A percentile compares a stretch with the other conserved stretches of the same genome.
Conservation (phyloP, 1,284 basidiomycete species). For the Cutaneotrichosporon sp. region DNA sequence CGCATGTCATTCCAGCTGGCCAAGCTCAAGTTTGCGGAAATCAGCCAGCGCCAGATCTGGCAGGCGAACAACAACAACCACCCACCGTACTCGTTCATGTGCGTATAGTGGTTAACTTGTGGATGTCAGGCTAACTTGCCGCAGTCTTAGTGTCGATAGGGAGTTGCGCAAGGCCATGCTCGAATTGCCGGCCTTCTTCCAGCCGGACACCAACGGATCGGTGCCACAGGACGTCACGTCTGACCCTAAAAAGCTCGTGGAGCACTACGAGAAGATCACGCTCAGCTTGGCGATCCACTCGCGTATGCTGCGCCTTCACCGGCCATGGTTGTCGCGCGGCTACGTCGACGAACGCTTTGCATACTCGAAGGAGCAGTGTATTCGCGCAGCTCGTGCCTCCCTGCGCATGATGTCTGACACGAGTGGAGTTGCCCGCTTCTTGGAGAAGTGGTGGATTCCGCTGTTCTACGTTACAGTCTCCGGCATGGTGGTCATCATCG, state of each 20-base stretch:
- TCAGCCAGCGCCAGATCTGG: constrained; percentile 48
- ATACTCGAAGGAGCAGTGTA: constrained; percentile 49
- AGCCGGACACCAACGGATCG: constrained; percentile 31
- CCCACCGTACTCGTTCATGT: constrained; percentile 48
- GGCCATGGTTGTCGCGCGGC: constrained; percentile 45
- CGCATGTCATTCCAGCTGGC: constrained; percentile 49
- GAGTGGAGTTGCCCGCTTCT: constrained; percentile 41
- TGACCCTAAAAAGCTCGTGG: constrained; percentile 40
- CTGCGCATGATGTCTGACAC: constrained; percentile 46
- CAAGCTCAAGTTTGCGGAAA: constrained; percentile 45
- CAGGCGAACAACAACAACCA: constrained; percentile 47
- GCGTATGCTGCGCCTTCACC: constrained; percentile 45
- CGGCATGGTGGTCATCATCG: constrained; percentile 47
- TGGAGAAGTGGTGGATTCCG: constrained; percentile 50
- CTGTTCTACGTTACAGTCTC: constrained; percentile 47
- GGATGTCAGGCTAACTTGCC: neutral
- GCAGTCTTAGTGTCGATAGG: constrained; percentile 35
- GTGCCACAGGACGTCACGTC: constrained; percentile 24
- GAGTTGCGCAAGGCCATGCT: constrained; percentile 47
- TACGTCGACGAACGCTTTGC: constrained; percentile 46
- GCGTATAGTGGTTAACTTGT: constrained; percentile 10
- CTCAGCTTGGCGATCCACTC: constrained; percentile 48
- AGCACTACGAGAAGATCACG: constrained; percentile 49
- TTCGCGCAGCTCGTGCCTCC: constrained; percentile 46
- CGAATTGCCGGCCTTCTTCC: constrained; percentile 47